Base-by-base conservation (phyloP, 257 asterid species). In the Plectranthus barbatus region DNA sequence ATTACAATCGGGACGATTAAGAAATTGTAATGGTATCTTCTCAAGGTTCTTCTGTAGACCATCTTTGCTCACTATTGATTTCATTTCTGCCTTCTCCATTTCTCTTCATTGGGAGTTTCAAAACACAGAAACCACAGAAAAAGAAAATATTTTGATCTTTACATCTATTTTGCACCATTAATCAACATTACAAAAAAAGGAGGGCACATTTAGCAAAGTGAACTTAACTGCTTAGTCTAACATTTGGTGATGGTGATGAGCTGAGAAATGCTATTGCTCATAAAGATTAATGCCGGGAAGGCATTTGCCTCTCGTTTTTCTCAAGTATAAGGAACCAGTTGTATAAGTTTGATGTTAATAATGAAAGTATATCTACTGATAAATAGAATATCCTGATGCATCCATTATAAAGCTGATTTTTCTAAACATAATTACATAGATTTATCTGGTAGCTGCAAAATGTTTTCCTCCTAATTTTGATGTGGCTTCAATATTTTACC, bases 401-500 rank as follows among this genome's bases (percentile, higher is more conserved):
- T 47, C 56, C 10, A 5, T 41, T 50, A 19, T 39, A 46, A 49
- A 60, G 24, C 59, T 39, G 26, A 45, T 65, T 53, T 60, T 40
- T 62, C 18, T 18, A 10, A 33, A 62, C 33, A 62, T 37, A 41
- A 46, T 37, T 36, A 4, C 47, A 18, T 42, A 1, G 12, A 9
- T 45, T 20, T 50, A 55, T 52, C 24, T 61, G 55, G 24, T 39
- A 47, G 52, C 15, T 67, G 31, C 67, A 23, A 33, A 33, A 6
- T 67, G 18, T 71, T 55, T 59, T 53, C 65, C 58, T 60, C 19
- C 55, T 66, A 54, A 62, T 72, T 53, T 26, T 78, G 36, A 61
- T 52, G 67, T 75, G 69, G 48, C 60, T 71, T 44, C 59, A 36
- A 53, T 49, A 62, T 67, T 76, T 67, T 56, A 20, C 68, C 81